A percentile compares a stretch with the other conserved stretches of the same genome.
These are phyloP conservation scores for Cercospora sp. DNA, from an alignment of 2,329 filamentous ascomycete genomes.

Conservation along the genomic window DNA sequence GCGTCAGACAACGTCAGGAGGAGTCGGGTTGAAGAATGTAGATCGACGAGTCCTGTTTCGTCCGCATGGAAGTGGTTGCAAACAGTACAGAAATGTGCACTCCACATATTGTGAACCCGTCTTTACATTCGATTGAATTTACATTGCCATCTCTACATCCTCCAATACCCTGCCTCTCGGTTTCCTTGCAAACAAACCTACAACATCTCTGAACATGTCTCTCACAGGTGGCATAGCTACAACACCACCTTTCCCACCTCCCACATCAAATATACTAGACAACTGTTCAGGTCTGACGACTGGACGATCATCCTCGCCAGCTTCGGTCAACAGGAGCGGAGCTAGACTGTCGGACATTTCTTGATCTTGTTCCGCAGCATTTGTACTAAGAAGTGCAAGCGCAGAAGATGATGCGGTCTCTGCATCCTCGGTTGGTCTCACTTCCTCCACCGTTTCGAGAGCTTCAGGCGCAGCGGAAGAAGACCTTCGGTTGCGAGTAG, in stretches of 20 bases:
- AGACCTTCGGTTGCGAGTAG: constrained; percentile 6
- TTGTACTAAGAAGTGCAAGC: constrained; percentile 13
- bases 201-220: constrained; percentile 74
- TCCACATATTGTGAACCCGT: too few species aligned
- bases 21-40: not conserved
- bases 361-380: constrained; percentile 13
- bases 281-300: constrained; percentile 69
- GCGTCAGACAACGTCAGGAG: not conserved
- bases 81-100: not conserved
- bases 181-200: constrained; percentile 63
- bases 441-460: not conserved
- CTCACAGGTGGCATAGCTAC: constrained; percentile 66
- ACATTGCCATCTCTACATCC: constrained; percentile 16
- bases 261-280: constrained; percentile 68
- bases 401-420: constrained; percentile 14
- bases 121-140: not conserved
- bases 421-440: not conserved
- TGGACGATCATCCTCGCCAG: constrained; percentile 55
- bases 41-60: not conserved
- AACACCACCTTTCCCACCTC: constrained; percentile 56
- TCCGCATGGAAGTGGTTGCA: not conserved
- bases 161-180: constrained; percentile 35
- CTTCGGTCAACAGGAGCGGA: constrained; percentile 22
- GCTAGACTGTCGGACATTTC: constrained; percentile 18
- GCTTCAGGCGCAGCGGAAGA: constrained; percentile 6